Percentiles rank a stretch among this genome's conserved stretches.
Conservation (phyloP, 768 basidiomycete species). For the Boletus insuetus region DNA sequence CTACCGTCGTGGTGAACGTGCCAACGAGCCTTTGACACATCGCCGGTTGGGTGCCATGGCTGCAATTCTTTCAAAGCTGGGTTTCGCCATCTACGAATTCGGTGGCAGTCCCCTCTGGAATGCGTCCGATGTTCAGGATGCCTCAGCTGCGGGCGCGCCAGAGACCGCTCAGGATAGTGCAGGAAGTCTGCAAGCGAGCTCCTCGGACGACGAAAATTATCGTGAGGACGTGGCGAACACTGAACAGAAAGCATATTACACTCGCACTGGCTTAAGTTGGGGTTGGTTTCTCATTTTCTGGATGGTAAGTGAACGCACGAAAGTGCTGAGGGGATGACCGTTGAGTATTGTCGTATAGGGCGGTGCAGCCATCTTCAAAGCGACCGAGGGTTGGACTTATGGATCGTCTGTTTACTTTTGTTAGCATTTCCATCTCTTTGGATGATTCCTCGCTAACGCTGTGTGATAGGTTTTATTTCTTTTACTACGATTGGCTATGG, state of each 20-base stretch:
- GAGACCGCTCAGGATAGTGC: slow-evolving; percentile 1
- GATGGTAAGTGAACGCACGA: slow-evolving; percentile 45
- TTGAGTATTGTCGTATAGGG: slow-evolving; percentile 35
- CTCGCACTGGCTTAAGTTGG: slow-evolving; percentile 57
- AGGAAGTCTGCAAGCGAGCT: slow-evolving; percentile 5
- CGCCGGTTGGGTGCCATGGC: slow-evolving; percentile 59
- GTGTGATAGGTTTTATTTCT: slow-evolving; percentile 55
- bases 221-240: slow-evolving; percentile 27
- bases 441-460: background rate
- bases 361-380: slow-evolving; percentile 66
- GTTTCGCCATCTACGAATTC: slow-evolving; percentile 39
- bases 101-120: slow-evolving; percentile 4
- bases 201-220: slow-evolving; percentile 16
- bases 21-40: slow-evolving; percentile 44
- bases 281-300: slow-evolving; percentile 73
- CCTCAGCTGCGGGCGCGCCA: background rate
- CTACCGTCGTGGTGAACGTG: slow-evolving; percentile 10
- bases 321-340: background rate
- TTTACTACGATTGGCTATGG: slow-evolving; percentile 78
- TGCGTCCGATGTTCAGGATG: background rate
- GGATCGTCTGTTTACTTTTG: slow-evolving; percentile 71
- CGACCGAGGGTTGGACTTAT: slow-evolving; percentile 69
- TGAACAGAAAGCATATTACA: slow-evolving; percentile 54
- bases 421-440: slow-evolving; percentile 30
- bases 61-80: slow-evolving; percentile 50